Base-by-base conservation (phyloP, 2,329 filamentous ascomycete genomes). In the Trichoderma hamatum region DNA sequence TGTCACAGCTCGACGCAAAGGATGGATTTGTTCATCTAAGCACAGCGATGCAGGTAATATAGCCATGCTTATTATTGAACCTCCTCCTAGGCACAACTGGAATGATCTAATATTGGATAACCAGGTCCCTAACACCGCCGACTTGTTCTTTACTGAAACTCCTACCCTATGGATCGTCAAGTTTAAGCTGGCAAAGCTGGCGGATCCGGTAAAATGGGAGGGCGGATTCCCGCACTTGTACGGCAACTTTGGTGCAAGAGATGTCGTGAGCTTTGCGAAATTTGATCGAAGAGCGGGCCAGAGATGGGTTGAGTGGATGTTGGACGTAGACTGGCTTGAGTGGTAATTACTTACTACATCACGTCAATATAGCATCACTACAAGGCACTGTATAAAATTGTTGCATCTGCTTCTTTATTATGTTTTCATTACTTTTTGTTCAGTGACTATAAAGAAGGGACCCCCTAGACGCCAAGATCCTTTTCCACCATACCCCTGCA, bases 401-500 rank as follows among this genome's bases (percentile, higher is more conserved):
- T 67, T 67, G 21, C 39, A 59, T 11, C 14, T 58, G n/a, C 21
- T 59, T 58, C 28, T 59, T 28, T 59, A 19, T 36, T 28, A 36
- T 59, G 30, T 59, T 67, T 67, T n/a, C n/a, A n/a, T n/a, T 19
- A 10, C 32, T 62, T 71, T 54, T 54, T 46, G 28, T 9, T 26
- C 46, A 32, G 10, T 11, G 19, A 52, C 28, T 61, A 61, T 49
- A 54, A 30, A 60, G 26, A 19, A 19, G 36, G 11, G 5, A 2
- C 21, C 67, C 32, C 71, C 69, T 76, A 77, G 49, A 80, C 71
- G 43, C 84, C 85, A 43, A 96, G 80, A 79, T 96, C 92, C 85
- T 97, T 97, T 81, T 93, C 92, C 3, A 96, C 89, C 89, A 97
- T 92, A 9, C 84, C 88, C 71, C 88, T 88, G 78, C 94, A 97